A percentile compares a stretch with the other conserved stretches of the same genome.
phyloP scores from a whole-genome alignment of 306 rosid genomes.

The Dryas alaskensis region DNA sequence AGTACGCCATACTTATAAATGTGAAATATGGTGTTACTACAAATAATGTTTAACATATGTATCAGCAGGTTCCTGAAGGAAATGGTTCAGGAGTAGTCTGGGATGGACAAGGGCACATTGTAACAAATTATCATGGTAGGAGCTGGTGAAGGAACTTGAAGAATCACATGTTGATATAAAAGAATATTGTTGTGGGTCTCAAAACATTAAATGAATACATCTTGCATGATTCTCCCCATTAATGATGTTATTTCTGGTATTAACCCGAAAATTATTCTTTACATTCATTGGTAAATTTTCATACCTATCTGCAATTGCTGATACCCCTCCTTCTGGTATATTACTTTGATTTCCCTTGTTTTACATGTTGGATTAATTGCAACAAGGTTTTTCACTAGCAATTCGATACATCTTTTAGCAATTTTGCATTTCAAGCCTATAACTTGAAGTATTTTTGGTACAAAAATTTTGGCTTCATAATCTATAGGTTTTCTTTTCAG shows the following conservation, averaged over 20 bases:
- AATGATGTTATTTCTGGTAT: not conserved
- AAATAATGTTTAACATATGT: conserved; percentile 17
- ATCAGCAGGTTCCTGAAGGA: conserved; percentile 89
- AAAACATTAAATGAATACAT: not conserved
- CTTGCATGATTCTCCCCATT: conserved; percentile 3
- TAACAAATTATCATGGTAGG: conserved; percentile 96
- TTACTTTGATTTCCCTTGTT: not conserved
- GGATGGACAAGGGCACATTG: conserved; percentile 90
- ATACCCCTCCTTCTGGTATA: not conserved
- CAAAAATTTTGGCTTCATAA: not conserved
- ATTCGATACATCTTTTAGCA: not conserved
- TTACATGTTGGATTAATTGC: not conserved
- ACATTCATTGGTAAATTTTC: not conserved
- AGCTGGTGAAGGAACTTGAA: conserved; percentile 10
- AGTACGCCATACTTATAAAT: not conserved
- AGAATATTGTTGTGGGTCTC: conserved; percentile 10
- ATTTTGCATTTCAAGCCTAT: not conserved
- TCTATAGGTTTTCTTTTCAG: not conserved
- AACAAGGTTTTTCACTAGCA: not conserved
- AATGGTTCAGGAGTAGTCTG: conserved; percentile 98
- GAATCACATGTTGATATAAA: conserved; percentile 8
- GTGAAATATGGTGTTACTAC: not conserved
- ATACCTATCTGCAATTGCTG: not conserved
- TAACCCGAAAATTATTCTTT: not conserved
- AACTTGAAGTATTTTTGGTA: not conserved